phyloP scores from a whole-genome alignment of 1,284 basidiomycete genomes.

The Ceratobasidium papillatum region DNA sequence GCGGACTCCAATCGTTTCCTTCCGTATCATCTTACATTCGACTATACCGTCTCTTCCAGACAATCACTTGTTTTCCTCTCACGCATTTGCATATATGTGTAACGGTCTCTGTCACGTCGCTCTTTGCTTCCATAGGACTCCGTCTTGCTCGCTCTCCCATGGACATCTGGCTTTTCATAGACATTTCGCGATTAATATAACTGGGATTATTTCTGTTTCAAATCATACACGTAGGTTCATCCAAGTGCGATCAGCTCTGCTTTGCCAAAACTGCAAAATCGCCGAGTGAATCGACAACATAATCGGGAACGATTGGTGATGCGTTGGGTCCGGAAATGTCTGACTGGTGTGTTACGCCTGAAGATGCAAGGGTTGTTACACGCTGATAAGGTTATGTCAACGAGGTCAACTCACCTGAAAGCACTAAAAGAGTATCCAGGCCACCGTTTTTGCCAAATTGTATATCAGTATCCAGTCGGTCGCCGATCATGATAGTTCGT shows the following conservation, averaged over 20 bases:
- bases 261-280: slow-evolving; percentile 61
- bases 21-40: slow-evolving; percentile 28
- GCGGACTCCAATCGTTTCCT: slow-evolving; percentile 32
- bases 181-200: slow-evolving; percentile 41
- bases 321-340: slow-evolving; percentile 77
- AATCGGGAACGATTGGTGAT: slow-evolving; percentile 79
- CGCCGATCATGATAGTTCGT: slow-evolving; percentile 93
- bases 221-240: not conserved
- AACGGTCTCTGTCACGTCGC: slow-evolving; percentile 36
- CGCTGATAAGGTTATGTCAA: slow-evolving; percentile 11
- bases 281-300: slow-evolving; percentile 79
- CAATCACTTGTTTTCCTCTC: slow-evolving; percentile 41
- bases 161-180: slow-evolving; percentile 38
- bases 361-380: slow-evolving; percentile 11
- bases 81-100: slow-evolving; percentile 41
- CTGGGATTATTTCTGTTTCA: slow-evolving; percentile 19
- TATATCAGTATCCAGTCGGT: slow-evolving; percentile 95
- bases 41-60: slow-evolving; percentile 28
- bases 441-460: slow-evolving; percentile 89
- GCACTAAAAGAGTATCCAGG: slow-evolving; percentile 86
- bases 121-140: slow-evolving; percentile 40
- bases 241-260: not conserved
- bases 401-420: slow-evolving; percentile 72
- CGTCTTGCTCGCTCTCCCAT: slow-evolving; percentile 16
- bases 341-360: slow-evolving; percentile 76